phyloP scores from a whole-genome alignment of 2,329 filamentous ascomycete genomes.

The Diaporthe sp. region DNA sequence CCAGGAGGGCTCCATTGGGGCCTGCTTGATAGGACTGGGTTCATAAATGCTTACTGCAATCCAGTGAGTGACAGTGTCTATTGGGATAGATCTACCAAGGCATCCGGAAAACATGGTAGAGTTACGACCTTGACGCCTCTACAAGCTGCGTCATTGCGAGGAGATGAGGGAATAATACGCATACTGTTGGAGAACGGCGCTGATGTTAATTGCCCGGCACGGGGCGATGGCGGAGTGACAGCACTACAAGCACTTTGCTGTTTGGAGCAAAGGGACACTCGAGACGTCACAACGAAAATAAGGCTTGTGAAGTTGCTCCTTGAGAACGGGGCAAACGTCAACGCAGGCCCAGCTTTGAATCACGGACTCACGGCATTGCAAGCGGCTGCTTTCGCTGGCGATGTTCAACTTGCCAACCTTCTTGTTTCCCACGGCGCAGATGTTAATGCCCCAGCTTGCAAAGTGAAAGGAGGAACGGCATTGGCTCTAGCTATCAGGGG shows the following conservation, averaged over 20 bases:
- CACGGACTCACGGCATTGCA: neutral
- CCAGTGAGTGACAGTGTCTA: too few species aligned
- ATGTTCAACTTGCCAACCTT: fast-evolving
- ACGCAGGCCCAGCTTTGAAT: neutral
- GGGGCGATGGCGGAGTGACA: neutral
- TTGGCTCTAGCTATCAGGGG: neutral
- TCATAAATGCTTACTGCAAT: neutral
- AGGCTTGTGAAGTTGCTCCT: neutral
- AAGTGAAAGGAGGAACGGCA: neutral
- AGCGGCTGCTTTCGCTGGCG: neutral
- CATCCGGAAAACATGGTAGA: too few species aligned
- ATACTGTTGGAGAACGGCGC: neutral
- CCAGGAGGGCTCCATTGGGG: neutral
- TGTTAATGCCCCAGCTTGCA: neutral
- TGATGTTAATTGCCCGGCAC: neutral
- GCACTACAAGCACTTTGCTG: neutral
- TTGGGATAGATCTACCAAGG: neutral
- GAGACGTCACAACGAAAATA: neutral
- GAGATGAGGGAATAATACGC: neutral
- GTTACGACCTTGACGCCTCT: neutral
- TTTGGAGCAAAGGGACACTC: neutral
- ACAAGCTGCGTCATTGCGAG: neutral
- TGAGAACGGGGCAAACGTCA: neutral
- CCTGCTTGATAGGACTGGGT: neutral
- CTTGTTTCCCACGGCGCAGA: neutral